These are phyloP conservation scores for Heimioporus retisporus DNA, from an alignment of 1,284 basidiomycete genomes.

Conservation along the genomic window DNA sequence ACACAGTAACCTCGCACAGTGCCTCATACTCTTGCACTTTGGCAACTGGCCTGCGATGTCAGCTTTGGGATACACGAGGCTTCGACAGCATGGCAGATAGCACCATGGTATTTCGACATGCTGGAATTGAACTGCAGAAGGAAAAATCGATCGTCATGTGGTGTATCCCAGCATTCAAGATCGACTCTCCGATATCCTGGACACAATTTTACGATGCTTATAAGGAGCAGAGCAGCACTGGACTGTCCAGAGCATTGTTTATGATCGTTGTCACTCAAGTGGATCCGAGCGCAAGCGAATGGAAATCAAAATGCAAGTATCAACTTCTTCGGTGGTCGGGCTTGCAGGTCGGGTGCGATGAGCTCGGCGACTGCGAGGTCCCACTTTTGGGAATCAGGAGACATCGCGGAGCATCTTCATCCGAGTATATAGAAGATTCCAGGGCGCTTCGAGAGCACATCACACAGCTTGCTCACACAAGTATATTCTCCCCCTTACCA, in stretches of 20 bases:
- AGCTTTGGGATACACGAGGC: conserved; percentile 3
- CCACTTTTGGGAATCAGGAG: neutral
- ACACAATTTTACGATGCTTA: no score
- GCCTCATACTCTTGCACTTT: neutral
- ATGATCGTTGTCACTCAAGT: neutral
- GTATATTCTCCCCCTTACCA: no score
- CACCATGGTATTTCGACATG: no score
- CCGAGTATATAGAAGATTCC: conserved; percentile 3
- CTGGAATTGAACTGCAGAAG: no score
- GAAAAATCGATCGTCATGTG: no score
- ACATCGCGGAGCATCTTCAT: neutral
- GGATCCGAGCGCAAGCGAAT: neutral
- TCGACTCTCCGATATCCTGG: no score
- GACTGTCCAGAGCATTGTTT: neutral
- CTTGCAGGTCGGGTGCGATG: neutral
- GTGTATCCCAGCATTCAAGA: no score
- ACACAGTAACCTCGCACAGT: neutral
- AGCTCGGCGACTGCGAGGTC: neutral
- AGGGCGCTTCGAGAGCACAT: neutral
- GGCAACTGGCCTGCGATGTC: neutral
- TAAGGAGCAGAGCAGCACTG: no score
- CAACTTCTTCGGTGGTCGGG: neutral
- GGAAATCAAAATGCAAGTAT: neutral
- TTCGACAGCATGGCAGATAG: neutral
- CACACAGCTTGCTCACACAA: neutral